Evolutionary conservation across 2,329 filamentous ascomycete genomes (phyloP).

Genomic region (Akanthomyces muscarius): DNA sequence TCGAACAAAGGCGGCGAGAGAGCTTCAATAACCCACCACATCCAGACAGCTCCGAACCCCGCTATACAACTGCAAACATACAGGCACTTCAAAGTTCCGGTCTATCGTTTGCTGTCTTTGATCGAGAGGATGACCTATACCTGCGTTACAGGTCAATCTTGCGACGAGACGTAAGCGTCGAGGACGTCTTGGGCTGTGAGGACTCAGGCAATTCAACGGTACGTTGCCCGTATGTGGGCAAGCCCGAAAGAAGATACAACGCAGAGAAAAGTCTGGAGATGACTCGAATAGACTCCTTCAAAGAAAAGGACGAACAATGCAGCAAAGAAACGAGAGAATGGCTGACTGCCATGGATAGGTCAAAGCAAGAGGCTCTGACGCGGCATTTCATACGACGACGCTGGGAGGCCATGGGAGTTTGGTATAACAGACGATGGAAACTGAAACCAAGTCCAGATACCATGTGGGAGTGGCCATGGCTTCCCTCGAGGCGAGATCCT

Average conservation of each 20-base stretch:
- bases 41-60: background rate
- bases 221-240: background rate
- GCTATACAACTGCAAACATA: background rate
- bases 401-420: background rate
- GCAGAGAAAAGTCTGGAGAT: background rate
- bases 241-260: background rate
- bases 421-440: background rate
- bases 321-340: background rate
- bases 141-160: background rate
- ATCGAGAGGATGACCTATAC: background rate
- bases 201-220: background rate
- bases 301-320: background rate
- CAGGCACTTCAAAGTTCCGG: background rate
- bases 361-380: background rate
- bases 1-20: background rate
- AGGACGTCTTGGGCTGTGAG: background rate
- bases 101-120: background rate
- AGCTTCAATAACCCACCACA: background rate
- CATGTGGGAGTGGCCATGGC: constrained; percentile 5
- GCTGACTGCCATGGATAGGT: background rate
- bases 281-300: background rate
- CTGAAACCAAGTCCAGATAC: background rate
- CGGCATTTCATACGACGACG: background rate
- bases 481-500: background rate
- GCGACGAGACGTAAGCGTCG: background rate